A percentile compares a stretch with the other conserved stretches of the same genome.
phyloP scores from a whole-genome alignment of 2,329 filamentous ascomycete species.

The Fusarium subglutinans region DNA sequence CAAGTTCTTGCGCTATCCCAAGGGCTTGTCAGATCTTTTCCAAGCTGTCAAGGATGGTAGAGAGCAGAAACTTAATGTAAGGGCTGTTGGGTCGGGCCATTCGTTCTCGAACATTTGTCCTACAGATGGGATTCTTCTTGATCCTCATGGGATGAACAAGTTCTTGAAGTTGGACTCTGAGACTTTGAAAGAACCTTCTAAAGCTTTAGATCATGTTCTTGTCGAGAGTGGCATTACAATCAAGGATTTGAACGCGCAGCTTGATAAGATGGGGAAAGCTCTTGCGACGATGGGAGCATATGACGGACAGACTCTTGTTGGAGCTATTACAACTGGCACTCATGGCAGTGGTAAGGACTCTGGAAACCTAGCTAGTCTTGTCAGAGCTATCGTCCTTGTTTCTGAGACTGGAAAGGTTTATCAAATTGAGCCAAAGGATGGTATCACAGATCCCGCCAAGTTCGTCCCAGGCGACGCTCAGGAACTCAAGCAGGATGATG shows the following conservation, averaged over 20 bases:
- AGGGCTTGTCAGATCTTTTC: background rate
- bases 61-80: background rate
- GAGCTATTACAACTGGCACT: background rate
- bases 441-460: background rate
- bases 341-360: background rate
- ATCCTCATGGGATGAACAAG: background rate
- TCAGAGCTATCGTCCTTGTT: background rate
- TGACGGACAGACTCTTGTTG: background rate
- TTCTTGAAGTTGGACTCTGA: background rate
- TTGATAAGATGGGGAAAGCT: background rate
- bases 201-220: background rate
- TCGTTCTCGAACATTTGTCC: background rate
- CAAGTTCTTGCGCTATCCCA: background rate
- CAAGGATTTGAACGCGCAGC: background rate
- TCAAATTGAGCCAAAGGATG: background rate
- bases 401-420: background rate
- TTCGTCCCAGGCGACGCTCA: background rate
- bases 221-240: background rate
- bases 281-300: background rate
- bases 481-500: background rate
- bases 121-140: background rate
- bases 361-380: background rate
- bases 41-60: background rate
- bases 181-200: background rate
- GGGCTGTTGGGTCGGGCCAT: background rate